Evolutionary conservation across 2,329 filamentous ascomycete genomes (phyloP).

Genomic region (Colletotrichum neosansevieriae): DNA sequence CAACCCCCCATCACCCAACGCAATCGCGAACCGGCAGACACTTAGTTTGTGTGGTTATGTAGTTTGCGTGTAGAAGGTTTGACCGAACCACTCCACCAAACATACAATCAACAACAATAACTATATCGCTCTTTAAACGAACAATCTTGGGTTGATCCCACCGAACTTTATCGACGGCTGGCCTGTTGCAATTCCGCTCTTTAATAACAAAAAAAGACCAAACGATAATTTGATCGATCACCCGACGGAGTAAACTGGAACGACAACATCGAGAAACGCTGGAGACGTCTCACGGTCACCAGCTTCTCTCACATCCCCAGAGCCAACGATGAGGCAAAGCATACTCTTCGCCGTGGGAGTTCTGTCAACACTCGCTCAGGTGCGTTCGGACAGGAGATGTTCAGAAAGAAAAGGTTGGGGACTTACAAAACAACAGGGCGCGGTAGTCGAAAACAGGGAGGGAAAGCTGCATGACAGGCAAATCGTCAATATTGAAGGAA

Average conservation of each 20-base stretch:
- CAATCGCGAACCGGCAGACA: constrained; percentile 6
- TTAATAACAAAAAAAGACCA: background rate
- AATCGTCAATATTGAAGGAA: constrained; percentile 33
- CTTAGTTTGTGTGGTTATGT: background rate
- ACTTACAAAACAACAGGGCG: constrained; percentile 36
- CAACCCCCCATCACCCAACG: constrained; percentile 5
- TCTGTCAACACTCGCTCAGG: constrained; percentile 41
- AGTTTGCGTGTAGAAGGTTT: constrained; percentile 18
- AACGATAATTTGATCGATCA: no score
- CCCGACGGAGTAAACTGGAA: background rate
- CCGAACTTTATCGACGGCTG: constrained; percentile 45
- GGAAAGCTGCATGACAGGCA: constrained; percentile 26
- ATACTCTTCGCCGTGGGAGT: constrained; percentile 40
- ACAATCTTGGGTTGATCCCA: constrained; percentile 45
- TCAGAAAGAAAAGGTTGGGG: background rate
- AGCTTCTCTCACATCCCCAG: constrained; percentile 17
- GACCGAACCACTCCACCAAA: constrained; percentile 13
- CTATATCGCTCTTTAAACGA: constrained; percentile 25
- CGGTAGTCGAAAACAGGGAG: constrained; percentile 19
- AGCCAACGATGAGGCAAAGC: constrained; percentile 42
- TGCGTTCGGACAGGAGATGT: constrained; percentile 19
- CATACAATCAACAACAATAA: background rate
- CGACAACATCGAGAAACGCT: constrained; percentile 26
- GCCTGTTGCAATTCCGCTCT: constrained; percentile 44
- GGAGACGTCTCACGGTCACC: constrained; percentile 35